A percentile compares a stretch with the other conserved stretches of the same genome.
Evolutionary conservation across 108 stramenopile species (phyloP).

Genomic region (Fragilaria crotonensis): DNA sequence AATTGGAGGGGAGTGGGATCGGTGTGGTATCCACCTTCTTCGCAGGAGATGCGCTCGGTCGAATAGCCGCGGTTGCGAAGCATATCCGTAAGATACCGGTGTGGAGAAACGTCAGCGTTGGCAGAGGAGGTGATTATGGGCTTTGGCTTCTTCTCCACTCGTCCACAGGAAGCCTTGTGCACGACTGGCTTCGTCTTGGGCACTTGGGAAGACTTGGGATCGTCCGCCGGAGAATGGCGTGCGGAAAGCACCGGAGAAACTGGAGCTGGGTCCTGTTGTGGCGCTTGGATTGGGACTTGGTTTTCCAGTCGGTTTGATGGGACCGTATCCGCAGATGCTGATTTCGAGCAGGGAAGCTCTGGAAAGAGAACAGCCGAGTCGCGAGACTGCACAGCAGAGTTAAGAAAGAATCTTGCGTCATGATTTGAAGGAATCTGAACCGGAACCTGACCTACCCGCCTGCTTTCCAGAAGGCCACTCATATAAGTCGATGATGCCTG

Average conservation of each 20-base stretch:
- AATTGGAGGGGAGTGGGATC: slow-evolving; percentile 71
- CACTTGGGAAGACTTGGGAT: neutral
- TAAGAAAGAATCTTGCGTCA: neutral
- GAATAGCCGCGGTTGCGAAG: neutral
- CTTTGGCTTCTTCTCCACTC: neutral
- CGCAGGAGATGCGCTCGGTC: slow-evolving; percentile 13
- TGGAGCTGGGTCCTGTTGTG: neutral
- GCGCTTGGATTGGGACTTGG: too few species aligned
- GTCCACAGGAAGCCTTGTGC: neutral
- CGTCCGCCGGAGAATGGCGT: neutral
- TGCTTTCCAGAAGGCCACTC: neutral
- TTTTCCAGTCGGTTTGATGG: too few species aligned
- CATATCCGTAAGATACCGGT: neutral
- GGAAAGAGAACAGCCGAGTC: neutral
- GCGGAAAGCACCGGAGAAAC: neutral
- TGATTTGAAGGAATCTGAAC: neutral
- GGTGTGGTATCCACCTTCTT: slow-evolving; percentile 49
- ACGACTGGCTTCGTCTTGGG: neutral
- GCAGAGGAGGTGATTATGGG: neutral
- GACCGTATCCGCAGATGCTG: neutral
- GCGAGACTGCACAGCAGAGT: neutral
- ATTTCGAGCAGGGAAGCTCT: neutral
- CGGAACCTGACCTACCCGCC: neutral
- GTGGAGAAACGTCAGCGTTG: neutral
- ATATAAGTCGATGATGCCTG: neutral